Base-by-base conservation (phyloP, 1,284 basidiomycete genomes). In the Meira miltonrushii region DNA sequence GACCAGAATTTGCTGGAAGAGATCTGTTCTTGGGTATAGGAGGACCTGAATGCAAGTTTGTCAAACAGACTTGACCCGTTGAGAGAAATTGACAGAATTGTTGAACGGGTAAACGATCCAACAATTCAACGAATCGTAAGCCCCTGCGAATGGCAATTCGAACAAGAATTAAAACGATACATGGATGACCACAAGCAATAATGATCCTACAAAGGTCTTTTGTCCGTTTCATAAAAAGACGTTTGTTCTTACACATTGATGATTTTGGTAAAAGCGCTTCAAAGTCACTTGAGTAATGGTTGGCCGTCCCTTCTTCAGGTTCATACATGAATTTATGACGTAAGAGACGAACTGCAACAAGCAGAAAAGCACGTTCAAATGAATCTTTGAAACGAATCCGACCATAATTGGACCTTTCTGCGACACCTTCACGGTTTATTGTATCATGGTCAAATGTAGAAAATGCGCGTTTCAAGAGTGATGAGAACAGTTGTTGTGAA, bases 141-240 rank as follows among this genome's bases (percentile, higher is more conserved):
- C 46, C n/a, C 5, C 25, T 15, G 12, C 46, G 46, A 17, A 48
- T 23, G 2, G 46, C 46, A 13, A 48, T 21, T 48, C 46, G 13
- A 48, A 48, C 23, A 12, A 48, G 46, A 12, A 48, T 21, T 19
- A 48, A 13, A 23, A 48, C 7, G 12, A 48, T 25, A 48, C 46
- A 48, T 12, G 46, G 46, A 25, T 48, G 46, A 48, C 46, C 46
- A 48, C 46, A 48, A 48, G 46, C n/a, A 25, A 48, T 17, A 23
- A 48, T 48, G 12, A 48, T 48, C 25, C 46, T 15, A 25, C 46
- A 48, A 48, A 48, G 46, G 12, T 21, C 17, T 21, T 48, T 48
- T 12, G 46, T 5, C 5, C 23, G 3, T 21, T 23, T n/a, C 17
- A 25, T 21, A 12, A 13, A 33, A 33, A 33, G 28, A 33, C 28